phyloP scores from a whole-genome alignment of 1,139 yeast species.

The Kodamaea alishanica region DNA sequence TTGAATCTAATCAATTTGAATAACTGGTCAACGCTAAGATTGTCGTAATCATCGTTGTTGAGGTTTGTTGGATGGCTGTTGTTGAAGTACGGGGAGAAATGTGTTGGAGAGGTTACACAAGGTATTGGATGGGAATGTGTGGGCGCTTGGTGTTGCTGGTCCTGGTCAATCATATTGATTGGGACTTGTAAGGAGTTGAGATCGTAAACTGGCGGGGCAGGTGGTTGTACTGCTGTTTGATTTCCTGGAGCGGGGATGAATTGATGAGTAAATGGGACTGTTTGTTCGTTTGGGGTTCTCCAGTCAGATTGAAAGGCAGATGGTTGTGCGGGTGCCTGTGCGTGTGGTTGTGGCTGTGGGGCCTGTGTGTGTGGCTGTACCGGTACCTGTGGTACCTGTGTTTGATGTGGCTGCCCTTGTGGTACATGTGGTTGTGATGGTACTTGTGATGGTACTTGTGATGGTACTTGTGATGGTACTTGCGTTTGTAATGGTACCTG shows the following conservation, averaged over 20 bases:
- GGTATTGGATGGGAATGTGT: constrained; percentile 10
- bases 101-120: constrained; percentile 12
- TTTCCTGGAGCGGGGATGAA: background rate
- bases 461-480: background rate
- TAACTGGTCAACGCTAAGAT: constrained; percentile 35
- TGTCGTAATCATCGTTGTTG: constrained; percentile 41
- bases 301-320: background rate
- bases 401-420: background rate
- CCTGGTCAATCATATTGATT: constrained; percentile 7
- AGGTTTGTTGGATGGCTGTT: constrained; percentile 24
- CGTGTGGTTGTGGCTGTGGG: constrained; percentile 3
- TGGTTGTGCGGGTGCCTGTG: constrained; percentile 6
- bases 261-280: background rate
- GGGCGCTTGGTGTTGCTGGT: constrained; percentile 14
- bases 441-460: constrained; percentile 4
- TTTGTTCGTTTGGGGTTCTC: background rate
- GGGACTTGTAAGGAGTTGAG: constrained; percentile 5
- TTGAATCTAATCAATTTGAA: constrained; percentile 27
- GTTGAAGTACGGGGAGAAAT: constrained; percentile 19
- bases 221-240: background rate
- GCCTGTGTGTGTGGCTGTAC: background rate
- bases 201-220: constrained; percentile 1
- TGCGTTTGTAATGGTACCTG: constrained; percentile 2
- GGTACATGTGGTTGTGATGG: constrained; percentile 5
- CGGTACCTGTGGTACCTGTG: background rate